Evolutionary conservation across 805 yeast genomes (phyloP), one percentile per base, ranked within the genome.

Genomic region (Wickerhamiella hasegawae): DNA sequence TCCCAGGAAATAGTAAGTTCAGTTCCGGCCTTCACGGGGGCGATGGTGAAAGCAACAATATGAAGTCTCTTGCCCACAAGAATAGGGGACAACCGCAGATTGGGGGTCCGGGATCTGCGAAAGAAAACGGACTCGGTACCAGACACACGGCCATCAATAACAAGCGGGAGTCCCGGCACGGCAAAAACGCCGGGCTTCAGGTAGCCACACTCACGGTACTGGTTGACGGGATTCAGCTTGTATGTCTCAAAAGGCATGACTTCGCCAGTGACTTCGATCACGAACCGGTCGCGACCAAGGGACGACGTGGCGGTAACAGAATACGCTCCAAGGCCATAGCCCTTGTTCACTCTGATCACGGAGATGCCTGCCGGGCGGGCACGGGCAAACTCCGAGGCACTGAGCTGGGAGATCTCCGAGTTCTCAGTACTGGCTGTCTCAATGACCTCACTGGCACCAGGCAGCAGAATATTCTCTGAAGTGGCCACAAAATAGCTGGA

Each of bases 1-100:
- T 76, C 81, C 97, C 97, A 87, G 2, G 74, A 70, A 8, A 83
- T 54, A 0, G 85, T 67, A 16, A 87, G 55, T 49, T 85, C 96
- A 27, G 73, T 69, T n/a, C 73, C 83, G 8, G 64, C 54, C 34
- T 63, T 60, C 19, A 85, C 68, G 2, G 69, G 69, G 32, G 61
- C 65, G 1, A 65, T 54, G 0, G 94, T 69, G 20, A 60, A 60
- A 8, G 81, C 62, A 6, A 71, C 60, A 48, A 80, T 73, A 36
- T 65, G 67, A 8, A 79, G 62, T 1, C 43, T 44, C 16, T 49
- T 45, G 8, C 49, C 45, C 4, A 49, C 58, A 14, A 59, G 43
- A 11, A 58, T 48, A 1, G 79, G 64, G 31, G 63, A 63, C 20
- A 87, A 57, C 40, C 64, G 70, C 48, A 84, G 76, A 54, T 83